A percentile compares a stretch with the other conserved stretches of the same genome.
phyloP scores from a whole-genome alignment of 2,329 filamentous ascomycete genomes.

The Akanthomyces uredinophilus region DNA sequence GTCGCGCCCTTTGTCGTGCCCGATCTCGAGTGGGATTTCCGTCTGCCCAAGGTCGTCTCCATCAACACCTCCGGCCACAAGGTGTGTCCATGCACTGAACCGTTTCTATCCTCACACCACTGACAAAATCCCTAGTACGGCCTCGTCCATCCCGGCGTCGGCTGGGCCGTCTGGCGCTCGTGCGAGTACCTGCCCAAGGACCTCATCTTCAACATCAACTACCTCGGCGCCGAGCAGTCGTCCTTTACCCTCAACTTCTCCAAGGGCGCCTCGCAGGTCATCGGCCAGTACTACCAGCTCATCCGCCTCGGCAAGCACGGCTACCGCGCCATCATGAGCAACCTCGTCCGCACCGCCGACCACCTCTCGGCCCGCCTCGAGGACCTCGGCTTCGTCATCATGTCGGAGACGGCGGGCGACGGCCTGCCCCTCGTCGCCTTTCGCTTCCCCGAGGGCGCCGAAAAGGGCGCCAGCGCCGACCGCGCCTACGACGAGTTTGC shows the following conservation, averaged over 20 bases:
- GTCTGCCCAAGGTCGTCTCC: slow-evolving; percentile 79
- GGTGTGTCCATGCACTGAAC: slow-evolving; percentile 38
- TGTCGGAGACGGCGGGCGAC: slow-evolving; percentile 71
- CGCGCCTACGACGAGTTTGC: slow-evolving; percentile 68
- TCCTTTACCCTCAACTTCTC: slow-evolving; percentile 98
- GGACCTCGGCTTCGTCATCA: slow-evolving; percentile 76
- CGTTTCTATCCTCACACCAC: not conserved
- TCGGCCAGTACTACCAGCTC: slow-evolving; percentile 96
- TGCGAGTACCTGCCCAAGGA: slow-evolving; percentile 82
- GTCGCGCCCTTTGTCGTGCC: slow-evolving; percentile 88
- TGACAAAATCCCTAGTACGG: slow-evolving; percentile 38
- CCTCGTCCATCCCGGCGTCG: slow-evolving; percentile 81
- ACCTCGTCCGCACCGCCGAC: slow-evolving; percentile 84
- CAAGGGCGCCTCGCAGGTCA: slow-evolving; percentile 89
- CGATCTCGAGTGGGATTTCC: slow-evolving; percentile 85
- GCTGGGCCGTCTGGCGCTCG: slow-evolving; percentile 87
- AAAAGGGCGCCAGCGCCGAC: slow-evolving; percentile 45
- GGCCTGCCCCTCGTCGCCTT: slow-evolving; percentile 90
- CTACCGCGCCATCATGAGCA: slow-evolving; percentile 89
- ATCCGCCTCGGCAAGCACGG: slow-evolving; percentile 91
- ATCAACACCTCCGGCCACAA: slow-evolving; percentile 97
- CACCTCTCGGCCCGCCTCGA: slow-evolving; percentile 73
- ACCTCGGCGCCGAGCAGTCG: slow-evolving; percentile 89
- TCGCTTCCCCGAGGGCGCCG: slow-evolving; percentile 58
- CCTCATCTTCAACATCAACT: slow-evolving; percentile 99